Conservation (phyloP, 2,329 filamentous ascomycete species). For the Onygenales sp. region DNA sequence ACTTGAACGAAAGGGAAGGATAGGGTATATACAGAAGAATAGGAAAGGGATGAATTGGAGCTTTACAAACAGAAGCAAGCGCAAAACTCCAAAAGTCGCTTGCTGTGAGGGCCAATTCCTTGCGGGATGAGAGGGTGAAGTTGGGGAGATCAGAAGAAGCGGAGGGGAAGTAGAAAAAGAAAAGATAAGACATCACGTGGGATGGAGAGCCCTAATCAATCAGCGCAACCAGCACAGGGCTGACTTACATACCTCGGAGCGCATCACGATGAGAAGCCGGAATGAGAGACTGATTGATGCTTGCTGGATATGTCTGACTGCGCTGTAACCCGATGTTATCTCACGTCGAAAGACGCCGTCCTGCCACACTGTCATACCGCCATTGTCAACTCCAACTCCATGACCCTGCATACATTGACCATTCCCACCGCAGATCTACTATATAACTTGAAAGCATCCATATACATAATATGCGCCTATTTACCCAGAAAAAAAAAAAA, state of each 20-base stretch:
- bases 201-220: neutral
- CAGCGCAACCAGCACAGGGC: neutral
- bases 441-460: no score
- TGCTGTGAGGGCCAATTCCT: slow-evolving; percentile 8
- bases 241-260: neutral
- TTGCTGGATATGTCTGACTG: no score
- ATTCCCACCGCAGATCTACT: no score
- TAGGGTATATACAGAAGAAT: neutral
- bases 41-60: slow-evolving; percentile 24
- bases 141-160: slow-evolving; percentile 6
- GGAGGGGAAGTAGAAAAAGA: slow-evolving; percentile 9
- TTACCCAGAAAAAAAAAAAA: neutral
- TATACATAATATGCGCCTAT: neutral
- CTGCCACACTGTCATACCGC: no score
- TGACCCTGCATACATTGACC: no score
- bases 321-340: no score
- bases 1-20: neutral
- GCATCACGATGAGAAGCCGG: no score
- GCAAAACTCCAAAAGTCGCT: slow-evolving; percentile 53
- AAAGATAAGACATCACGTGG: neutral
- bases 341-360: no score
- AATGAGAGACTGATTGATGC: no score
- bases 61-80: slow-evolving; percentile 41
- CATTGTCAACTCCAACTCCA: no score
- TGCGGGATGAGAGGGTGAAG: slow-evolving; percentile 4